phyloP scores from a whole-genome alignment of 2,329 filamentous ascomycete species.

The Trichothecium sympodiale region DNA sequence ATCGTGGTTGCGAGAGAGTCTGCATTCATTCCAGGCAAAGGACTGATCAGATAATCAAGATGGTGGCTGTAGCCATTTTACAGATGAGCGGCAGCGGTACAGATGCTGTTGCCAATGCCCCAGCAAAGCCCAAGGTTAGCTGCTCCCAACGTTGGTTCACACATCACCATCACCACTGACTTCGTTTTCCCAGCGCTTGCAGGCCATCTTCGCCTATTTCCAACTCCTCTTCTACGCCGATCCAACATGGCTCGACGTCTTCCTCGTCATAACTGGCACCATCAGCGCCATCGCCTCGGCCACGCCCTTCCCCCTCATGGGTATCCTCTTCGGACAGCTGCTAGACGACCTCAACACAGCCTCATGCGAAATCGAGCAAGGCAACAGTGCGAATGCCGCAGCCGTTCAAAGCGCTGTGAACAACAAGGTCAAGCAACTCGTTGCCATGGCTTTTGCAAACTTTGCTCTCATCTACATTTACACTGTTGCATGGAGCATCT shows the following conservation, averaged over 20 bases:
- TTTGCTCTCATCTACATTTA: conserved; percentile 55
- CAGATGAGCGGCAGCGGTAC: background rate
- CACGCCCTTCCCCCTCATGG: conserved; percentile 51
- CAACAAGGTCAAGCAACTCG: conserved; percentile 46
- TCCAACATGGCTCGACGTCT: conserved; percentile 29
- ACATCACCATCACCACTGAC: conserved; percentile 2
- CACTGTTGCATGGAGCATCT: conserved; percentile 51
- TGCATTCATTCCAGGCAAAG: background rate
- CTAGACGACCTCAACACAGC: conserved; percentile 49
- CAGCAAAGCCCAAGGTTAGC: conserved; percentile 8
- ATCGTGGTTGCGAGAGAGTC: background rate
- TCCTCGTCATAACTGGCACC: conserved; percentile 29
- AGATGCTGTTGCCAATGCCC: background rate
- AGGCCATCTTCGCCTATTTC: conserved; percentile 26
- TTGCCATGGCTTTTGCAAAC: conserved; percentile 53
- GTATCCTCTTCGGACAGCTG: conserved; percentile 52
- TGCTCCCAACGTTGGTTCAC: background rate
- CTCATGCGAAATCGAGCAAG: conserved; percentile 31
- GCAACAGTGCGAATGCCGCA: conserved; percentile 12
- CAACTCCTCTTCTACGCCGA: conserved; percentile 33
- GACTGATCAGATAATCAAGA: background rate
- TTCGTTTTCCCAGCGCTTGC: conserved; percentile 7
- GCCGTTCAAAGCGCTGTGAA: conserved; percentile 34
- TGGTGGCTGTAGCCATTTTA: background rate
- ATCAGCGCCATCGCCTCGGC: conserved; percentile 44